These are phyloP conservation scores for Trichoderma atroviride DNA, from an alignment of 2,329 filamentous ascomycete species.

Conservation along the genomic window DNA sequence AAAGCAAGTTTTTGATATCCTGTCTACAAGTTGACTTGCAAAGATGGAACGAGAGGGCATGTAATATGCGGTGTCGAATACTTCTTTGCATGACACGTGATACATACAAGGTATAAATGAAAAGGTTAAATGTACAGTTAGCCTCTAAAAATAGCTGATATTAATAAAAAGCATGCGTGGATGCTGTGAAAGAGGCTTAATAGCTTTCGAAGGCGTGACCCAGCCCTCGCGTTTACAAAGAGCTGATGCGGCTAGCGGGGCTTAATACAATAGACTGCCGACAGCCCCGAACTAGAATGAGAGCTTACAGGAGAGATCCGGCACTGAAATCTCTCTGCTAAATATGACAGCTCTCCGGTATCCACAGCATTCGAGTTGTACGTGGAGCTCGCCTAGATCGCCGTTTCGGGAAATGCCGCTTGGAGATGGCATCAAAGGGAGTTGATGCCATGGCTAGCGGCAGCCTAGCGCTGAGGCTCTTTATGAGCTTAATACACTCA, in stretches of 20 bases:
- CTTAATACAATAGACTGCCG: too few species aligned
- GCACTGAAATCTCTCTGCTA: not conserved
- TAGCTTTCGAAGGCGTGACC: too few species aligned
- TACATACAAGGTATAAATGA: too few species aligned
- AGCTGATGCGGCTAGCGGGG: not conserved
- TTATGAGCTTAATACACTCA: constrained; percentile 12
- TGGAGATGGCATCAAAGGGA: constrained; percentile 5
- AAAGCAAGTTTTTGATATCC: constrained; percentile 42
- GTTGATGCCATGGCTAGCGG: not conserved
- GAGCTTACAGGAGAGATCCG: not conserved
- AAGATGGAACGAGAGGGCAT: not conserved
- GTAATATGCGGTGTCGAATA: not conserved
- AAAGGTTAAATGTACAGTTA: too few species aligned
- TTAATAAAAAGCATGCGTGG: too few species aligned
- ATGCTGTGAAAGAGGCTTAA: too few species aligned
- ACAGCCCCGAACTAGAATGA: not conserved
- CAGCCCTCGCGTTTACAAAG: not conserved
- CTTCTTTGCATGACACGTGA: too few species aligned
- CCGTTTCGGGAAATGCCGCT: not conserved
- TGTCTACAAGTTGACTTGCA: constrained; percentile 5
- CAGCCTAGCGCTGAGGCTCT: constrained; percentile 18
- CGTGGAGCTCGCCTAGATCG: not conserved
- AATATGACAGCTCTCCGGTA: not conserved
- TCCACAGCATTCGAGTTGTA: not conserved
- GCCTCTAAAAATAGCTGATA: not conserved